phyloP scores from a whole-genome alignment of 1,139 yeast genomes.

The Kurtzmaniella quercitrusa region DNA sequence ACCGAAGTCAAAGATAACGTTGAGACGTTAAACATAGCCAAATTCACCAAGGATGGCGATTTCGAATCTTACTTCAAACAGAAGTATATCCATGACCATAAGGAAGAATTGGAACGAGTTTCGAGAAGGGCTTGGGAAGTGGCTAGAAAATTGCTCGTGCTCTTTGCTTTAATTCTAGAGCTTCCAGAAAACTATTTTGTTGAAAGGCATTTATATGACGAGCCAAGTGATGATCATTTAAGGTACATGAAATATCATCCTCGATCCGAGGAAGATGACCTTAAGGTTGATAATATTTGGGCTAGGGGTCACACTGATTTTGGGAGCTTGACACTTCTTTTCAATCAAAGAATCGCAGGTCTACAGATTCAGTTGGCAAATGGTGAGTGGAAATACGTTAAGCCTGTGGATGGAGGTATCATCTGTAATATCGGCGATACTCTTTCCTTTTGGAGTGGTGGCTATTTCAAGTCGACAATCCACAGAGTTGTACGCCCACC shows the following conservation, averaged over 20 bases:
- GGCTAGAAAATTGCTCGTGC: slow-evolving; percentile 20
- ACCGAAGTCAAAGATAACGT: slow-evolving; percentile 27
- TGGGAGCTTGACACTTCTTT: slow-evolving; percentile 26
- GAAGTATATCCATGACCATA: slow-evolving; percentile 19
- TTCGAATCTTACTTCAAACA: slow-evolving; percentile 22
- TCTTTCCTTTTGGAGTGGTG: slow-evolving; percentile 29
- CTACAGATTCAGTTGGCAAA: slow-evolving; percentile 21
- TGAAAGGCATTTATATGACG: slow-evolving; percentile 24
- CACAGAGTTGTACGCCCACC: slow-evolving; percentile 32
- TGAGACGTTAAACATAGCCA: slow-evolving; percentile 31
- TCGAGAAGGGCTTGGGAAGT: slow-evolving; percentile 23
- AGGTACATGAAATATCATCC: slow-evolving; percentile 31
- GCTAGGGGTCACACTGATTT: slow-evolving; percentile 31
- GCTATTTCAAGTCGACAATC: slow-evolving; percentile 28
- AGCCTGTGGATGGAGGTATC: slow-evolving; percentile 25
- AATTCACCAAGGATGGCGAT: slow-evolving; percentile 22
- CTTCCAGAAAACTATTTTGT: slow-evolving; percentile 29
- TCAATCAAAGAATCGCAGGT: slow-evolving; percentile 28
- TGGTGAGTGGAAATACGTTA: slow-evolving; percentile 28
- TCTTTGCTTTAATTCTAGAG: slow-evolving; percentile 30
- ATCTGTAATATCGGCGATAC: slow-evolving; percentile 32
- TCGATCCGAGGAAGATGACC: slow-evolving; percentile 22
- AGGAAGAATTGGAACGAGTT: slow-evolving; percentile 17
- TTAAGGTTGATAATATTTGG: slow-evolving; percentile 25
- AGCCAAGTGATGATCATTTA: slow-evolving; percentile 30